Conservation (phyloP, 2,329 filamentous ascomycete genomes). For the Colletotrichum nymphaeae region DNA sequence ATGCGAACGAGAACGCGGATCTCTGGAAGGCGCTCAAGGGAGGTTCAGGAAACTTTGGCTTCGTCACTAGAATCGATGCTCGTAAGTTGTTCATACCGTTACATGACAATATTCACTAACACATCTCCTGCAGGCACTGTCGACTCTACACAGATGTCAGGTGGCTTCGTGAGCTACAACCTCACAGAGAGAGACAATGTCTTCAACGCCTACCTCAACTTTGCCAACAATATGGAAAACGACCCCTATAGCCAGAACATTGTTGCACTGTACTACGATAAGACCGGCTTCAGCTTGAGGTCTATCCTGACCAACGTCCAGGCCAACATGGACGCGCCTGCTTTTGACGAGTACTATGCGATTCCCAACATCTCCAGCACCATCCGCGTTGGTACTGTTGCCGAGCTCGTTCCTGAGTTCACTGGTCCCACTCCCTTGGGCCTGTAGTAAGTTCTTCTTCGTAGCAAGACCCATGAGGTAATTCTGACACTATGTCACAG, state of each 20-base stretch:
- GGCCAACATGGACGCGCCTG: slow-evolving; percentile 37
- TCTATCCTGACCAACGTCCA: slow-evolving; percentile 44
- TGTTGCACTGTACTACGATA: slow-evolving; percentile 39
- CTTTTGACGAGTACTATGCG: slow-evolving; percentile 39
- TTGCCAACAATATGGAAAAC: slow-evolving; percentile 41
- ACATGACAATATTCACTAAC: background rate
- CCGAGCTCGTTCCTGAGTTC: slow-evolving; percentile 45
- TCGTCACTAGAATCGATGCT: slow-evolving; percentile 45
- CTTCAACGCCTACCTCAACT: slow-evolving; percentile 43
- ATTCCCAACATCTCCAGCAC: slow-evolving; percentile 40
- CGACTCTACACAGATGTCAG: slow-evolving; percentile 42
- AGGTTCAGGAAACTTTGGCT: slow-evolving; percentile 59
- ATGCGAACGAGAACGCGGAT: slow-evolving; percentile 48
- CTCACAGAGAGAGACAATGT: slow-evolving; percentile 39
- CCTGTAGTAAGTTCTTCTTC: slow-evolving; percentile 35
- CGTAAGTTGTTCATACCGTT: background rate
- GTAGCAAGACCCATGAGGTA: background rate
- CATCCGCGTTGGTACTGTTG: slow-evolving; percentile 38
- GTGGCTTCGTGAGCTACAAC: slow-evolving; percentile 42
- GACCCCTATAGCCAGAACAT: slow-evolving; percentile 45
- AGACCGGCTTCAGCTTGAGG: slow-evolving; percentile 31
- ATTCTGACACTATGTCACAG: slow-evolving; percentile 16
- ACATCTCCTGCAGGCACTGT: background rate
- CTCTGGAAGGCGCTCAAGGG: slow-evolving; percentile 59
- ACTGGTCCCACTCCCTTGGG: slow-evolving; percentile 46